Percentiles rank a stretch among this genome's conserved stretches.
phyloP scores from a whole-genome alignment of 2,329 filamentous ascomycete genomes.

The Arthrobotrys pseudoclavata region DNA sequence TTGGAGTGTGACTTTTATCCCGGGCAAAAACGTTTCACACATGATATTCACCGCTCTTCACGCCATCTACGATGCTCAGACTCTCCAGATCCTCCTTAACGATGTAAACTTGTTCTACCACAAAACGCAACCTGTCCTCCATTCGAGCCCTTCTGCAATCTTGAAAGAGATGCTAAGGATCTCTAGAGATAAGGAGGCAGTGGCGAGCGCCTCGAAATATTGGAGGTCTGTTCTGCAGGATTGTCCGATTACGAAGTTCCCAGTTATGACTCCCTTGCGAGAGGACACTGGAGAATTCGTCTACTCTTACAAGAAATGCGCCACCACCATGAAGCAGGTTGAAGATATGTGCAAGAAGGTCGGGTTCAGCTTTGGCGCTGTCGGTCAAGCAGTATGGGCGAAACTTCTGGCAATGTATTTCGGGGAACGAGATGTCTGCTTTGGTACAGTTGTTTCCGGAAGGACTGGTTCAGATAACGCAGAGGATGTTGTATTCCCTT shows the following conservation, averaged over 20 bases:
- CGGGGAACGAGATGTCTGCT: constrained; percentile 80
- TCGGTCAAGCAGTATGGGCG: constrained; percentile 83
- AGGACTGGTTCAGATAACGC: constrained; percentile 74
- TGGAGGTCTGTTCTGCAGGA: constrained; percentile 46
- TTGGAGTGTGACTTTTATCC: constrained; percentile 48
- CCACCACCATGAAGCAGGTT: constrained; percentile 61
- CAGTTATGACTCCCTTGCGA: constrained; percentile 50
- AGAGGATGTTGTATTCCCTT: constrained; percentile 77
- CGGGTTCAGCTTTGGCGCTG: constrained; percentile 81
- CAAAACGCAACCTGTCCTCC: constrained; percentile 32
- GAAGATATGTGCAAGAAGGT: constrained; percentile 68
- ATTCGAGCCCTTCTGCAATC: constrained; percentile 35
- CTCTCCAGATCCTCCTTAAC: constrained; percentile 75
- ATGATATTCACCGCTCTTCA: constrained; percentile 76
- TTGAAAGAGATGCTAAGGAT: constrained; percentile 53
- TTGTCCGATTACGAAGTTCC: constrained; percentile 50
- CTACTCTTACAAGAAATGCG: constrained; percentile 46
- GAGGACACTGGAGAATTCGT: constrained; percentile 35
- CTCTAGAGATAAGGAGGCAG: constrained; percentile 37
- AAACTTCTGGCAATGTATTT: constrained; percentile 80
- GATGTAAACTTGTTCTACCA: constrained; percentile 68
- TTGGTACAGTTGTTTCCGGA: constrained; percentile 82
- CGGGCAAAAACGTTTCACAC: constrained; percentile 65
- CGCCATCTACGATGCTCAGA: constrained; percentile 86
- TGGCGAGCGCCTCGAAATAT: constrained; percentile 35